Conservation (phyloP, 75 land plant species). For the Selaginella tamariscina region DNA sequence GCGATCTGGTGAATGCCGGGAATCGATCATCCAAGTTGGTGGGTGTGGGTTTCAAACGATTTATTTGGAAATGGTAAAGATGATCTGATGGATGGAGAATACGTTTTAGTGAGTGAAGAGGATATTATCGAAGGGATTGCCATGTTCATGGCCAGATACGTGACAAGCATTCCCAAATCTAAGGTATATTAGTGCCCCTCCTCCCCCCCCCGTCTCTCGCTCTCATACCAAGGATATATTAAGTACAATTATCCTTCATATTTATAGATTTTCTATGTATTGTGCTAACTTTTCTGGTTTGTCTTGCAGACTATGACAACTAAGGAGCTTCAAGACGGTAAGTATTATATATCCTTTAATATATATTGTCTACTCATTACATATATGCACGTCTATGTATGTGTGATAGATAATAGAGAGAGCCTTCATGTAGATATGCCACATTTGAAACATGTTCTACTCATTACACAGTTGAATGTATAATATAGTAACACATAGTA, state of each 20-base stretch:
- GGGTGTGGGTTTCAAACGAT: constrained; percentile 76
- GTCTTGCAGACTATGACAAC: constrained; percentile 57
- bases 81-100: constrained; percentile 54
- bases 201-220: neutral
- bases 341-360: neutral
- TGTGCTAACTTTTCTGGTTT: neutral
- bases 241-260: too few relatives aligned
- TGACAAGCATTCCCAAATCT: constrained; percentile 52
- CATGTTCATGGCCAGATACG: constrained; percentile 63
- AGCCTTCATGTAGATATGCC: too few relatives aligned
- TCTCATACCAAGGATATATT: neutral
- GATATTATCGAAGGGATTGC: constrained; percentile 79
- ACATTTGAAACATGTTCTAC: too few relatives aligned
- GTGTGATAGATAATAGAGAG: too few relatives aligned
- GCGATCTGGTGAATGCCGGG: constrained; percentile 29
- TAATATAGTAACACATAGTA: too few relatives aligned
- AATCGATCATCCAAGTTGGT: constrained; percentile 61
- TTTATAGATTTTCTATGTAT: too few relatives aligned
- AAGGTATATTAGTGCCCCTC: constrained; percentile 31
- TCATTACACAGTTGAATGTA: too few relatives aligned
- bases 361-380: neutral
- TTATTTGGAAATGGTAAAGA: constrained; percentile 25
- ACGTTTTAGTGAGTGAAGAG: constrained; percentile 55
- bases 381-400: too few relatives aligned
- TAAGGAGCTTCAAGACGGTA: constrained; percentile 63